A percentile compares a stretch with the other conserved stretches of the same genome.
phyloP scores from a whole-genome alignment of 208 protist species.

The Trypanosomatidae sp. region DNA sequence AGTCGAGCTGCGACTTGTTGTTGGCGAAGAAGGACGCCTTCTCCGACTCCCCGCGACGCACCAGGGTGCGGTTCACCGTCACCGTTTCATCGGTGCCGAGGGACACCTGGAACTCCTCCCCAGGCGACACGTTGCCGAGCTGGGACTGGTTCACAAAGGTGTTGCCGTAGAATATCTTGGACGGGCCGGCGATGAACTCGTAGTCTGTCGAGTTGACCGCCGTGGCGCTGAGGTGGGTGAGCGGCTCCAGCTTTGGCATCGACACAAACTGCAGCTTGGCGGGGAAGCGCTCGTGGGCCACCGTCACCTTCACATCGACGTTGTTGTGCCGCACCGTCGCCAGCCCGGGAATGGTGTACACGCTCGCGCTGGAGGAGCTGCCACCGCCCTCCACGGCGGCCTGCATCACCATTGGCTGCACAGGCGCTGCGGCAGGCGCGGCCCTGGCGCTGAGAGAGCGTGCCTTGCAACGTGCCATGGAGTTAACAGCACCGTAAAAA shows the following conservation, averaged over 20 bases:
- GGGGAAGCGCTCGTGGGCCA: slow-evolving; percentile 34
- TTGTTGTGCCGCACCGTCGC: slow-evolving; percentile 49
- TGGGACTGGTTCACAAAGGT: slow-evolving; percentile 46
- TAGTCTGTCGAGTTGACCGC: slow-evolving; percentile 47
- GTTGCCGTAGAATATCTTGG: slow-evolving; percentile 50
- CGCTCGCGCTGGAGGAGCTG: slow-evolving; percentile 27
- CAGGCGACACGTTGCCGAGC: slow-evolving; percentile 38
- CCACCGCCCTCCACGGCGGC: slow-evolving; percentile 15
- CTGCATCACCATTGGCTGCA: slow-evolving; percentile 21
- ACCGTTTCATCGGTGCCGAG: slow-evolving; percentile 51
- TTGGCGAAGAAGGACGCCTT: slow-evolving; percentile 17
- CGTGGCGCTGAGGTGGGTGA: slow-evolving; percentile 36
- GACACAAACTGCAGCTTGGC: slow-evolving; percentile 37
- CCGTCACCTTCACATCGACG: slow-evolving; percentile 42
- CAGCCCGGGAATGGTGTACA: slow-evolving; percentile 43
- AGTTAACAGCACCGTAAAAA: too few species aligned
- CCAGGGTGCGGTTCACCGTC: slow-evolving; percentile 29
- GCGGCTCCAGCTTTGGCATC: slow-evolving; percentile 38
- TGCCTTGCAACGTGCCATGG: neutral
- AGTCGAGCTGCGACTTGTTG: slow-evolving; percentile 23
- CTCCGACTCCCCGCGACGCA: slow-evolving; percentile 24
- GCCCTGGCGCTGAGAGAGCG: neutral
- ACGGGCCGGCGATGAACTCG: slow-evolving; percentile 46
- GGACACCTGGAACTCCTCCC: slow-evolving; percentile 44
- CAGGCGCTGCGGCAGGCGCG: too few species aligned